phyloP scores from a whole-genome alignment of 2,329 filamentous ascomycete genomes.

The Fusarium annulatum region DNA sequence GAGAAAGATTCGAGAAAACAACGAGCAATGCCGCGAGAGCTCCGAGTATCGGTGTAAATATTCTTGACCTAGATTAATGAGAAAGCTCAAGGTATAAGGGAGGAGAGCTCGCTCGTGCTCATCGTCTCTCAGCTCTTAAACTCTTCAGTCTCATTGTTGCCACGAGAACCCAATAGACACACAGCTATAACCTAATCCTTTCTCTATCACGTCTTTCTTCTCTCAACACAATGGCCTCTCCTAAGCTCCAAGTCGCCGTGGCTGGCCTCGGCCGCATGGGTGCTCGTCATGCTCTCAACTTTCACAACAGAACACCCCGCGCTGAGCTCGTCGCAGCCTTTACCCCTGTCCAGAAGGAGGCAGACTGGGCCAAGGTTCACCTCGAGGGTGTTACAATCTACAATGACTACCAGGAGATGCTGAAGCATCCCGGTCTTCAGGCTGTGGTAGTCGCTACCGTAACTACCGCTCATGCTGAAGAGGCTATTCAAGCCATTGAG shows the following conservation, averaged over 20 bases:
- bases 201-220: not conserved
- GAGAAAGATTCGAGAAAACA: not conserved
- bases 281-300: constrained; percentile 44
- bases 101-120: constrained; percentile 13
- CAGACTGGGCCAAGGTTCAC: constrained; percentile 38
- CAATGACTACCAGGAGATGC: constrained; percentile 43
- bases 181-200: not conserved
- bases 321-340: constrained; percentile 43
- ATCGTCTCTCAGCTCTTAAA: not conserved
- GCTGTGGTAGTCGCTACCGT: constrained; percentile 43
- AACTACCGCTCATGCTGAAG: constrained; percentile 43
- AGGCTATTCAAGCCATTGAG: constrained; percentile 44
- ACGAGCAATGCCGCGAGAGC: not conserved
- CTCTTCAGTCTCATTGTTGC: not conserved
- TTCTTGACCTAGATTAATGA: not conserved
- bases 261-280: constrained; percentile 45
- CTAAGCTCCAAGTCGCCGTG: constrained; percentile 41
- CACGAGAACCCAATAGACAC: not conserved
- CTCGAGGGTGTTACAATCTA: constrained; percentile 42
- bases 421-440: constrained; percentile 44
- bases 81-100: constrained; percentile 23
- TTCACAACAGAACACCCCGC: constrained; percentile 41
- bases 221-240: constrained; percentile 31
- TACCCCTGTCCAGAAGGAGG: constrained; percentile 41
- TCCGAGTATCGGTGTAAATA: constrained; percentile 16